A percentile compares a stretch with the other conserved stretches of the same genome.
phyloP scores from a whole-genome alignment of 2,329 filamentous ascomycete species.

The Aureobasidium sp. region DNA sequence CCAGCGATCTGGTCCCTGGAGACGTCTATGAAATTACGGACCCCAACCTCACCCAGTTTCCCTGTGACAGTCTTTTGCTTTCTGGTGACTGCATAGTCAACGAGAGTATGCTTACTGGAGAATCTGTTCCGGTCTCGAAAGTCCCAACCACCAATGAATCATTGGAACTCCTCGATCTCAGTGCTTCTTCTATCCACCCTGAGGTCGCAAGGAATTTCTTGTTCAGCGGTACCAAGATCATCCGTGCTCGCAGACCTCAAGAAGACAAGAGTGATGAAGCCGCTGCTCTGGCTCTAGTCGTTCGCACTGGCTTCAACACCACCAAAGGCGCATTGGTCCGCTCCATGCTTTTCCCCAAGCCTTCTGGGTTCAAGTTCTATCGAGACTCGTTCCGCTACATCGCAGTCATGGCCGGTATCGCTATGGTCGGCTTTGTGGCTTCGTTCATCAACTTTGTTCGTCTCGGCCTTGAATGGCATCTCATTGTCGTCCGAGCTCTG shows the following conservation, averaged over 20 bases:
- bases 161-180: slow-evolving; percentile 67
- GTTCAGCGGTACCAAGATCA: slow-evolving; percentile 92
- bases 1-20: slow-evolving; percentile 83
- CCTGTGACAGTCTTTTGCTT: slow-evolving; percentile 83
- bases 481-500: slow-evolving; percentile 85
- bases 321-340: slow-evolving; percentile 93
- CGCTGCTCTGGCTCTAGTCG: slow-evolving; percentile 82
- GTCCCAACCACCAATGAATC: slow-evolving; percentile 74
- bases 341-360: slow-evolving; percentile 98
- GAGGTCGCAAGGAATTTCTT: slow-evolving; percentile 83
- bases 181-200: slow-evolving; percentile 73
- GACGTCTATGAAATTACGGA: slow-evolving; percentile 97
- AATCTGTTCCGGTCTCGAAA: slow-evolving; percentile 96
- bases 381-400: slow-evolving; percentile 97
- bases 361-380: slow-evolving; percentile 97
- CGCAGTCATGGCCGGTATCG: slow-evolving; percentile 87
- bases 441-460: slow-evolving; percentile 92
- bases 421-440: slow-evolving; percentile 76
- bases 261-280: slow-evolving; percentile 81
- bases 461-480: slow-evolving; percentile 73
- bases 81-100: slow-evolving; percentile 97
- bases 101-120: slow-evolving; percentile 96
- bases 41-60: slow-evolving; percentile 78
- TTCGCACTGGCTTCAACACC: slow-evolving; percentile 93
- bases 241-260: slow-evolving; percentile 81